These are phyloP conservation scores for Dorcoceras hygrometricum DNA, from an alignment of 257 asterid genomes.

Conservation along the genomic window DNA sequence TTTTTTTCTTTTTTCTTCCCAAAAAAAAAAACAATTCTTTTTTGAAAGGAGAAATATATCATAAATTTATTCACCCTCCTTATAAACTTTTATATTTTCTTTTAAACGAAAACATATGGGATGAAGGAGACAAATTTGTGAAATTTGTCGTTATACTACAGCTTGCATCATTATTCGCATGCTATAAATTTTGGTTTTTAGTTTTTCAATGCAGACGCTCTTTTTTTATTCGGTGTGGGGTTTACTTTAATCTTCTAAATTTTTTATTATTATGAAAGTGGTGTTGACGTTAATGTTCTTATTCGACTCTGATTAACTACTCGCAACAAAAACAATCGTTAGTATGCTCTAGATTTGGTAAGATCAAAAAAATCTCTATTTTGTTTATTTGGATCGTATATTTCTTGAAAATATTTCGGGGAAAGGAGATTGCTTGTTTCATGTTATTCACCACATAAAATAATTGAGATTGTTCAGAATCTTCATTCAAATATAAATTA, in stretches of 20 bases:
- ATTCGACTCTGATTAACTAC: neutral
- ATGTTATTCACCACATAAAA: neutral
- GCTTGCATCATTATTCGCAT: neutral
- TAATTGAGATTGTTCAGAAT: too few relatives aligned
- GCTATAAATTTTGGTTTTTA: neutral
- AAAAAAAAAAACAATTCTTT: too few relatives aligned
- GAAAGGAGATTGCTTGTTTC: constrained; percentile 21
- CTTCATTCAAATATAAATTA: too few relatives aligned
- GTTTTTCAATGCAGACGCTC: neutral
- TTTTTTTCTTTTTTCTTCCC: too few relatives aligned
- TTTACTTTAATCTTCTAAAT: too few relatives aligned
- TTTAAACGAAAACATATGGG: too few relatives aligned
- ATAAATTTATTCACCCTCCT: too few relatives aligned
- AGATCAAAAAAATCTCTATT: neutral
- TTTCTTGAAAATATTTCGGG: neutral
- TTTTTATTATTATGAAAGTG: neutral
- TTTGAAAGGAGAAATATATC: too few relatives aligned
- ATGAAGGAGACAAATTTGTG: too few relatives aligned
- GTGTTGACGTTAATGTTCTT: constrained; percentile 7
- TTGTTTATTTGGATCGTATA: constrained; percentile 16
- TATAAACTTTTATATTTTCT: too few relatives aligned
- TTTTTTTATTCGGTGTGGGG: neutral
- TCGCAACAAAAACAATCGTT: constrained; percentile 16
- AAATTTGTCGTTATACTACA: neutral
- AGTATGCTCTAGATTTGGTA: neutral